Conservation (phyloP, 2,329 filamentous ascomycete genomes). For the Pseudopyrenochaeta lycopersici region DNA sequence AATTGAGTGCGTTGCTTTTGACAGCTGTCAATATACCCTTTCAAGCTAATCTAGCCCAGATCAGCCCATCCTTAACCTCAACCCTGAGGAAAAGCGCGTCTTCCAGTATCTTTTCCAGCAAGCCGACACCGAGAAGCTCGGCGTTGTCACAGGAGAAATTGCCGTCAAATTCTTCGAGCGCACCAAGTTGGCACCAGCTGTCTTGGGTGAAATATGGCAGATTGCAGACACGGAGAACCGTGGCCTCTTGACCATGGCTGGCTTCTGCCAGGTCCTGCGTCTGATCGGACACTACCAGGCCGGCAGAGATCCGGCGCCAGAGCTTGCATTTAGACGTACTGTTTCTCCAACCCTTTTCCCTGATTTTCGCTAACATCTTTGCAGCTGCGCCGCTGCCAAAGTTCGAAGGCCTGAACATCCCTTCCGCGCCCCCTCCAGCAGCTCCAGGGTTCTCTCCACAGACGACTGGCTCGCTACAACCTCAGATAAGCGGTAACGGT, state of each 20-base stretch:
- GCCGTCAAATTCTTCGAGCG: slow-evolving; percentile 98
- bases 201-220: slow-evolving; percentile 98
- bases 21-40: slow-evolving; percentile 5
- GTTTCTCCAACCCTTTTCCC: not conserved
- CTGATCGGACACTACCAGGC: slow-evolving; percentile 96
- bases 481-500: slow-evolving; percentile 56
- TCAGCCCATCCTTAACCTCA: slow-evolving; percentile 78
- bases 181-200: slow-evolving; percentile 84
- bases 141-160: slow-evolving; percentile 93
- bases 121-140: slow-evolving; percentile 89
- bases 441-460: slow-evolving; percentile 57
- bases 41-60: slow-evolving; percentile 34
- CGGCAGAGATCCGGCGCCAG: slow-evolving; percentile 79
- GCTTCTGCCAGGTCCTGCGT: slow-evolving; percentile 91
- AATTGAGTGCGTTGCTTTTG: slow-evolving; percentile 43
- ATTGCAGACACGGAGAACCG: slow-evolving; percentile 97
- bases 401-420: slow-evolving; percentile 79
- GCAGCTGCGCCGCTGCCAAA: slow-evolving; percentile 83
- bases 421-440: slow-evolving; percentile 60
- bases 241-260: slow-evolving; percentile 88
- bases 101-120: slow-evolving; percentile 94
- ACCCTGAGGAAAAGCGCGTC: slow-evolving; percentile 88
- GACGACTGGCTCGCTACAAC: slow-evolving; percentile 43
- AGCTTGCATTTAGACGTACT: slow-evolving; percentile 81
- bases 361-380: slow-evolving; percentile 31